Conservation (phyloP, 1,139 yeast genomes). For the Kurtzmaniella quercitrusa region DNA sequence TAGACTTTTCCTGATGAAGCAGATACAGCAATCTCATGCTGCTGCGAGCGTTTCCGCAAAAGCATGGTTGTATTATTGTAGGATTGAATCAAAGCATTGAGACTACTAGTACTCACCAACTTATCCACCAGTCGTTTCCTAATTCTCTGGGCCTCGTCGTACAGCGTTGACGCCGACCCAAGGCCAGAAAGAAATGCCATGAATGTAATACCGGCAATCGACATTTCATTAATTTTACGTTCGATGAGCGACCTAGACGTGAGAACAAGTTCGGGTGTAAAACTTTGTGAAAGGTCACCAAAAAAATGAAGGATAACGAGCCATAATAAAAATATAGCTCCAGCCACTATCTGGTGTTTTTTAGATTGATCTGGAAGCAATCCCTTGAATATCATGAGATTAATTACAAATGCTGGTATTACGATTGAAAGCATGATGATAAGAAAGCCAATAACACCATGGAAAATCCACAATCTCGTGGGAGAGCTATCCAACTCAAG, state of each 20-base stretch:
- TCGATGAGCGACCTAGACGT: conserved; percentile 26
- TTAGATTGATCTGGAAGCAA: conserved; percentile 18
- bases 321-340: conserved; percentile 23
- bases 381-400: conserved; percentile 26
- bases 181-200: conserved; percentile 72
- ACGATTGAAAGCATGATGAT: conserved; percentile 29
- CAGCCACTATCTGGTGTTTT: conserved; percentile 12
- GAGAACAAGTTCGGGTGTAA: conserved; percentile 16
- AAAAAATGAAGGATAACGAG: conserved; percentile 30
- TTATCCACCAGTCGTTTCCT: background rate
- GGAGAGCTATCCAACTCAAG: conserved; percentile 22
- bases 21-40: conserved; percentile 17
- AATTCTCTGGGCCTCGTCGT: conserved; percentile 11
- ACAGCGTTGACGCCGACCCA: conserved; percentile 70
- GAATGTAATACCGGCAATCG: conserved; percentile 67
- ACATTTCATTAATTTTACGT: conserved; percentile 53
- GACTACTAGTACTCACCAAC: background rate
- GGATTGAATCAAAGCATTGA: conserved; percentile 31
- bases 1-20: conserved; percentile 13
- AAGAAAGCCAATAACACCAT: conserved; percentile 28
- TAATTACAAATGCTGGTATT: conserved; percentile 32
- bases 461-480: conserved; percentile 24
- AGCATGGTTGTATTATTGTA: conserved; percentile 38
- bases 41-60: conserved; percentile 30
- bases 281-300: conserved; percentile 32